These are phyloP conservation scores for Ichthyophthirius multifiliis DNA, from an alignment of 169 alveolate species.

Conservation along the genomic window DNA sequence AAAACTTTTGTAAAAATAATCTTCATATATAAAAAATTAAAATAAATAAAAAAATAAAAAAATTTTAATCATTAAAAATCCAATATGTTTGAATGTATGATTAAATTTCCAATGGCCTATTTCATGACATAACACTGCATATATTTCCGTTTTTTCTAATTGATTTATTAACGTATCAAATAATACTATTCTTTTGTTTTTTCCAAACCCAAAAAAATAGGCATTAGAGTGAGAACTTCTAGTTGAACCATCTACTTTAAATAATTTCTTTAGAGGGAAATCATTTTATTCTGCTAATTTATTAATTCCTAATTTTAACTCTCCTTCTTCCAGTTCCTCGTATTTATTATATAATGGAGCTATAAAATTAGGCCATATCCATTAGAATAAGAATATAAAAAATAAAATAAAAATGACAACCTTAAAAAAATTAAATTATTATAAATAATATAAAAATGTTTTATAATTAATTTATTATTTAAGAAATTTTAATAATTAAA, in stretches of 20 bases:
- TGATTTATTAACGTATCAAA: constrained; percentile 91
- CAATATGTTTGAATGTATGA: constrained; percentile 52
- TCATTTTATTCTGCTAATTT: constrained; percentile 72
- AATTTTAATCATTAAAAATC: constrained; percentile 44
- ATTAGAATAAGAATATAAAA: constrained; percentile 74
- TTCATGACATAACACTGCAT: constrained; percentile 89
- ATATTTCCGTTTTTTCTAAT: constrained; percentile 86
- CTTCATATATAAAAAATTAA: constrained; percentile 68
- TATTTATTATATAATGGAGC: constrained; percentile 94
- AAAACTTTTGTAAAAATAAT: constrained; percentile 73
- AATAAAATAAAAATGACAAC: constrained; percentile 75
- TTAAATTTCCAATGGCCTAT: constrained; percentile 84
- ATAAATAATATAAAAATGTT: too few species aligned
- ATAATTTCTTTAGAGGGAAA: constrained; percentile 91
- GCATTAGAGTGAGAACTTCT: constrained; percentile 95
- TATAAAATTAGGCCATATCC: constrained; percentile 88
- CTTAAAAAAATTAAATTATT: not conserved
- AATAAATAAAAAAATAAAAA: constrained; percentile 78
- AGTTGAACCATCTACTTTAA: constrained; percentile 91
- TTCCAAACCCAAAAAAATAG: constrained; percentile 94
- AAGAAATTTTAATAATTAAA: too few species aligned
- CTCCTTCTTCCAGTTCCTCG: constrained; percentile 88
- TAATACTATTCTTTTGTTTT: constrained; percentile 91
- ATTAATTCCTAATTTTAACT: constrained; percentile 80
- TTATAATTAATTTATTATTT: too few species aligned